Conservation (phyloP, 1,139 yeast species). For the Lodderomyces pseudojiufengensis region DNA sequence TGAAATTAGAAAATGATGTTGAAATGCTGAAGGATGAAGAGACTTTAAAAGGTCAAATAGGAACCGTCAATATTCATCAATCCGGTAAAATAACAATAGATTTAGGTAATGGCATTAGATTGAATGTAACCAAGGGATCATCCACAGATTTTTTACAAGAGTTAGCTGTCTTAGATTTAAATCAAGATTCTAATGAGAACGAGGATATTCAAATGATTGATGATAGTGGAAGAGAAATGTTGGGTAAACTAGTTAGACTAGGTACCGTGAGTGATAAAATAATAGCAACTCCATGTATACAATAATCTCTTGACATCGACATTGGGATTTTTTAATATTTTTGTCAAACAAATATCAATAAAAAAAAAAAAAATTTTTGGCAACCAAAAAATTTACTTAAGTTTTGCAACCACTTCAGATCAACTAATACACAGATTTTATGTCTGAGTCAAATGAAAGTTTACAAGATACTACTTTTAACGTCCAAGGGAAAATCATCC, state of each 20-base stretch:
- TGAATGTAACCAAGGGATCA: constrained; percentile 75
- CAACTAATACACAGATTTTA: not conserved
- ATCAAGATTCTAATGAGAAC: constrained; percentile 11
- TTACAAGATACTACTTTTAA: not conserved
- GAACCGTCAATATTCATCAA: constrained; percentile 68
- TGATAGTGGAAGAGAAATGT: constrained; percentile 36
- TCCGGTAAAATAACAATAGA: constrained; percentile 77
- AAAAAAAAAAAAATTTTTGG: not conserved
- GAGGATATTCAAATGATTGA: constrained; percentile 29
- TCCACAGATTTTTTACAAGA: constrained; percentile 73
- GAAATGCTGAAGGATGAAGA: constrained; percentile 3
- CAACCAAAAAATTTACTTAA: not conserved
- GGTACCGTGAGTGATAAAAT: constrained; percentile 63
- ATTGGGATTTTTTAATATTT: not conserved
- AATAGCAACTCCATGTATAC: constrained; percentile 44
- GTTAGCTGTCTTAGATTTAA: constrained; percentile 52
- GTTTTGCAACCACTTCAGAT: not conserved
- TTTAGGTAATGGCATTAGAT: constrained; percentile 60
- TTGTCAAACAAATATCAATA: not conserved
- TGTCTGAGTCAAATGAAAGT: not conserved
- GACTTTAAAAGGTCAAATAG: constrained; percentile 54
- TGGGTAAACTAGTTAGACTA: constrained; percentile 48
- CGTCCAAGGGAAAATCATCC: constrained; percentile 3
- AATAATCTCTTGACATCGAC: too few relatives aligned
- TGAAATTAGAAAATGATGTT: constrained; percentile 12